Conservation (phyloP, 352 stramenopile genomes). For the Phytophthora hibernalis region DNA sequence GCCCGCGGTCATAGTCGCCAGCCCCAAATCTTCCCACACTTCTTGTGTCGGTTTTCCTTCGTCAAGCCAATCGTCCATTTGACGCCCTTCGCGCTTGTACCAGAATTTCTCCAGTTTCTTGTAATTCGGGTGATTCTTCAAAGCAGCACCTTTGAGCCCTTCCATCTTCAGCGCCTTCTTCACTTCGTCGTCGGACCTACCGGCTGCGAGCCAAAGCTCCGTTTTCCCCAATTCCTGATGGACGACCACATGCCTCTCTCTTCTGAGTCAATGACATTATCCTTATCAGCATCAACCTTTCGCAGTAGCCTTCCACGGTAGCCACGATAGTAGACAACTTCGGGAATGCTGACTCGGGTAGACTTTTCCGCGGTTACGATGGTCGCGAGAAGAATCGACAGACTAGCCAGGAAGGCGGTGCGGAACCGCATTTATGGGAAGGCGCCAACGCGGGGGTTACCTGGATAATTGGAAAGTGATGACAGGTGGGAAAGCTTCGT, state of each 20-base stretch:
- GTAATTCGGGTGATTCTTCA: conserved; percentile 2
- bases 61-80: background rate
- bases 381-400: background rate
- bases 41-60: background rate
- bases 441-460: background rate
- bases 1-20: background rate
- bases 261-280: background rate
- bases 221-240: background rate
- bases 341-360: background rate
- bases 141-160: background rate
- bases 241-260: background rate
- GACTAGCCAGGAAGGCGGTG: background rate
- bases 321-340: background rate
- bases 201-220: background rate
- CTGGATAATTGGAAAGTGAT: background rate
- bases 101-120: background rate
- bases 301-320: background rate
- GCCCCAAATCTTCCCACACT: background rate
- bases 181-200: background rate
- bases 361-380: background rate
- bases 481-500: no score
- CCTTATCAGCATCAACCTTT: background rate
- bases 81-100: conserved; percentile 1
- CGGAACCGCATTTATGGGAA: background rate
- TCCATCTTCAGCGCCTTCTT: background rate